These are phyloP conservation scores for Calonectria pauciramosa DNA, from an alignment of 2,329 filamentous ascomycete genomes.

Conservation along the genomic window DNA sequence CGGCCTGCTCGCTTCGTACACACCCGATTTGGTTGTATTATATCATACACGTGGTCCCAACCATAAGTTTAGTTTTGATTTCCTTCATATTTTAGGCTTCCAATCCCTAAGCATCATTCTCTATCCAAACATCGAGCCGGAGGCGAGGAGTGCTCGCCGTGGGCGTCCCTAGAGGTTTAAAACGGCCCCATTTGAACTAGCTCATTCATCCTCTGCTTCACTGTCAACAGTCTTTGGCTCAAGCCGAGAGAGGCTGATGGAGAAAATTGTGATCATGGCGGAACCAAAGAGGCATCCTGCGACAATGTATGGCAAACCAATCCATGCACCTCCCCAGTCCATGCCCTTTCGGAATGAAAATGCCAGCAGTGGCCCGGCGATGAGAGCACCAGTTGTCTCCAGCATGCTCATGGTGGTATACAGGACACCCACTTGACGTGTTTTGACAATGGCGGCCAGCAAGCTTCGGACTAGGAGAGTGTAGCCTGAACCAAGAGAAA, in stretches of 20 bases:
- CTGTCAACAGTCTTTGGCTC: not conserved
- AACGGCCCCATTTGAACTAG: no score
- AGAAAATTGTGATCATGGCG: not conserved
- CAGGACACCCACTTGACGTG: not conserved
- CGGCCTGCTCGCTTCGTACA: not conserved
- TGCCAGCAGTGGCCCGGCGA: not conserved
- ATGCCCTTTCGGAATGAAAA: slow-evolving; percentile 1
- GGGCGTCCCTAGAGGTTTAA: not conserved
- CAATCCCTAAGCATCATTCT: not conserved
- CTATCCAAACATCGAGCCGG: not conserved
- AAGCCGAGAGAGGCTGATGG: not conserved
- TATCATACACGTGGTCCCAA: not conserved
- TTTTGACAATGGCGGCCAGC: not conserved
- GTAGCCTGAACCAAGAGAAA: not conserved
- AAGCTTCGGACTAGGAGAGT: not conserved
- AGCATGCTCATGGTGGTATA: slow-evolving; percentile 5
- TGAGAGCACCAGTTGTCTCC: not conserved
- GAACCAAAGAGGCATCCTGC: not conserved
- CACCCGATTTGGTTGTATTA: not conserved
- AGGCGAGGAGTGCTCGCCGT: not conserved
- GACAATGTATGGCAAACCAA: not conserved
- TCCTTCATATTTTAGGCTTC: no score
- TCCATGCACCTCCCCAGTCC: slow-evolving; percentile 1
- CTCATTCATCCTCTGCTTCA: not conserved
- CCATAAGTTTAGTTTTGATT: no score